Conservation (phyloP, 371 early-diverging fungal species). For the Syncephalastrum racemosum region DNA sequence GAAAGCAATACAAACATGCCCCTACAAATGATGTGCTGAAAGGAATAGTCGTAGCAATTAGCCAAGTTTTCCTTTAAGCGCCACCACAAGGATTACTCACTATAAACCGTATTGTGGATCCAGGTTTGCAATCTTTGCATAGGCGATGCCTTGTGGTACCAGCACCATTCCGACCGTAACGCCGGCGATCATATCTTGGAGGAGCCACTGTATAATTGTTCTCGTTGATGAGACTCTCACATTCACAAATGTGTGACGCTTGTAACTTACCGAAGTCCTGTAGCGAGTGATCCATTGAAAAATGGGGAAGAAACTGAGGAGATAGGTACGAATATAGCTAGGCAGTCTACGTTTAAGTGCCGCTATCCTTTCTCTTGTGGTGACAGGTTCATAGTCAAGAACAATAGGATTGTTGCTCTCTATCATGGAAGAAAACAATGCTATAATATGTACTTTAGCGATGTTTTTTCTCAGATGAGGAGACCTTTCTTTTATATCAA, state of each 20-base stretch:
- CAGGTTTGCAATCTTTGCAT: slow-evolving; percentile 79
- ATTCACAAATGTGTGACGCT: no score
- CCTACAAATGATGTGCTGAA: slow-evolving; percentile 36
- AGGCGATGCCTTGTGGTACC: slow-evolving; percentile 84
- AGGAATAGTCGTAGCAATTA: background rate
- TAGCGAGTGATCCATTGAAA: slow-evolving; percentile 13
- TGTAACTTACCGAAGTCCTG: no score
- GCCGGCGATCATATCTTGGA: slow-evolving; percentile 85
- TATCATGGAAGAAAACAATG: background rate
- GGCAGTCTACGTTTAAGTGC: background rate
- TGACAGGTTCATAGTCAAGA: slow-evolving; percentile 10
- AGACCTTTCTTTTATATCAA: background rate
- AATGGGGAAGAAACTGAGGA: slow-evolving; percentile 10
- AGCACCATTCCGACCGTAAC: slow-evolving; percentile 84
- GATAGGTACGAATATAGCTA: background rate
- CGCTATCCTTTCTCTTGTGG: background rate
- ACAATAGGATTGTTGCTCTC: slow-evolving; percentile 3
- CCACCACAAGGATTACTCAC: slow-evolving; percentile 56
- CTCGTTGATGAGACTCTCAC: no score
- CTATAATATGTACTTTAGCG: background rate
- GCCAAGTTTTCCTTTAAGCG: slow-evolving; percentile 19
- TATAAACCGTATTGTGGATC: slow-evolving; percentile 57
- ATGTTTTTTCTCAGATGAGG: background rate
- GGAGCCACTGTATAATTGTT: no score
- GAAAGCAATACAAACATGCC: slow-evolving; percentile 53